Conservation (phyloP, 371 early-diverging fungal genomes). For the Capillidium heterosporum region DNA sequence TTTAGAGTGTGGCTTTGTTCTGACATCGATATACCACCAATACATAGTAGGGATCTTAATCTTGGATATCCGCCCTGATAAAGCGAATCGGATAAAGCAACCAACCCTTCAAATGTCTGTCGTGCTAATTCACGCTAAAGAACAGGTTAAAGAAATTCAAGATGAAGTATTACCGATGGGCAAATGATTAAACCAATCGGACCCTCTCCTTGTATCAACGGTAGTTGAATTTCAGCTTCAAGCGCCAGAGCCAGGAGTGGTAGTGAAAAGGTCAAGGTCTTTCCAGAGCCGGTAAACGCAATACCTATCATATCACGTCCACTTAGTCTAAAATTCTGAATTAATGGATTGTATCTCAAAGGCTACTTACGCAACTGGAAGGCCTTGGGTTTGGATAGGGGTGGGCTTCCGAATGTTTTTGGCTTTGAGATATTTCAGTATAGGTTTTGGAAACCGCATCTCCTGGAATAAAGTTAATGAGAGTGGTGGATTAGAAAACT, state of each 20-base stretch:
- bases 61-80: constrained; percentile 45
- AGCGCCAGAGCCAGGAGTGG: constrained; percentile 67
- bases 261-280: constrained; percentile 93
- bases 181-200: constrained; percentile 78
- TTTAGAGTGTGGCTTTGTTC: constrained; percentile 54
- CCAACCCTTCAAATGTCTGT: constrained; percentile 63
- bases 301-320: constrained; percentile 92
- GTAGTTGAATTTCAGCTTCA: constrained; percentile 60
- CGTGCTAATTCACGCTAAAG: constrained; percentile 60
- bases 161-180: constrained; percentile 46
- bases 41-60: constrained; percentile 63
- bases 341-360: neutral
- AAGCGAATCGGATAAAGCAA: constrained; percentile 39
- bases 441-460: constrained; percentile 56
- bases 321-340: constrained; percentile 10
- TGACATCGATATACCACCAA: constrained; percentile 87
- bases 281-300: constrained; percentile 98
- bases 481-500: neutral
- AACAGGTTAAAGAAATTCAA: neutral
- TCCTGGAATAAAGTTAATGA: constrained; percentile 18
- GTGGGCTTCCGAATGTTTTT: constrained; percentile 83
- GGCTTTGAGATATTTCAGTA: constrained; percentile 60
- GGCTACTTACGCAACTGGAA: constrained; percentile 38
- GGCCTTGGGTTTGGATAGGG: constrained; percentile 94
- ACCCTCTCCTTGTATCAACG: constrained; percentile 71